Percentiles rank a stretch among this genome's conserved stretches.
Evolutionary conservation across 306 rosid genomes (phyloP).

Genomic region (Alnus rubra): DNA sequence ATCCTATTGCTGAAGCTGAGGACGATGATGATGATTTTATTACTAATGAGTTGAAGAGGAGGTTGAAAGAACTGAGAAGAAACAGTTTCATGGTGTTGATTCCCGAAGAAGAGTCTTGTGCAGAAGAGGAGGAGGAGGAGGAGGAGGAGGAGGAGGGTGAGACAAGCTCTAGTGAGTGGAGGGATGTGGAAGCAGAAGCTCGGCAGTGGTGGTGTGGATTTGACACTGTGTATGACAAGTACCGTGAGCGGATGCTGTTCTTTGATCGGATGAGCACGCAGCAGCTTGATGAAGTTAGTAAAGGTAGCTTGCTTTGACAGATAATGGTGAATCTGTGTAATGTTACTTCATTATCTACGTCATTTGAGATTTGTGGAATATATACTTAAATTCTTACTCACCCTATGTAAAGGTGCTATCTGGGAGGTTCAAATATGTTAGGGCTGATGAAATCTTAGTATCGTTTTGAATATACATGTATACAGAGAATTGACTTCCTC

Average conservation of each 20-base stretch:
- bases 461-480: not conserved
- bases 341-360: not conserved
- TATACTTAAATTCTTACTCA: not conserved
- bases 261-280: conserved; percentile 72
- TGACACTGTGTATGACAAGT: conserved; percentile 79
- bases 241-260: conserved; percentile 83
- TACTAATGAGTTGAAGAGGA: conserved; percentile 84
- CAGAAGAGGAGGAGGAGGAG: conserved; percentile 77
- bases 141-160: conserved; percentile 62
- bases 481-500: not conserved
- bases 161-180: conserved; percentile 73
- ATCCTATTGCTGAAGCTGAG: conserved; percentile 58
- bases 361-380: not conserved
- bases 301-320: conserved; percentile 33
- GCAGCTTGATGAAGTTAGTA: conserved; percentile 59
- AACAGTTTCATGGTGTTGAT: conserved; percentile 95
- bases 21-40: conserved; percentile 90
- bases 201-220: conserved; percentile 97
- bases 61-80: conserved; percentile 88
- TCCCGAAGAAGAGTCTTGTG: conserved; percentile 86
- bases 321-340: not conserved
- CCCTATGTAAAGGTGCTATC: not conserved
- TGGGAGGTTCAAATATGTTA: not conserved
- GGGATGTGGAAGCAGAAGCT: conserved; percentile 96
- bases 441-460: not conserved